Conservation (phyloP, 2,329 filamentous ascomycete genomes). For the Trichothecium sympodiale region DNA sequence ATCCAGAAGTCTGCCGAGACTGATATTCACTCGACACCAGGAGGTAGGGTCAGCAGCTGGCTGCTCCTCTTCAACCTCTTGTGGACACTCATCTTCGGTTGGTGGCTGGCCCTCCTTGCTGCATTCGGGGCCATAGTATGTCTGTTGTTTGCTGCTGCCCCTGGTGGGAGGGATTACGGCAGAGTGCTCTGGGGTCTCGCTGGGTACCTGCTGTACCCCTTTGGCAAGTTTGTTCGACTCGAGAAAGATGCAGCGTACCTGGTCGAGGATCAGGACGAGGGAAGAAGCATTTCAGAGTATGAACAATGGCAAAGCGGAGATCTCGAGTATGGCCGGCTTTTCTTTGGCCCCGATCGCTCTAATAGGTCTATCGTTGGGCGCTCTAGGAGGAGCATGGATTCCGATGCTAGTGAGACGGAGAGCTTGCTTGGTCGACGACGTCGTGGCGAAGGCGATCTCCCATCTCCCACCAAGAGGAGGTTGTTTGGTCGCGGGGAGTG, state of each 20-base stretch:
- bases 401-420: slow-evolving; percentile 72
- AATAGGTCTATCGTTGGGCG: slow-evolving; percentile 75
- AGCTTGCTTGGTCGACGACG: slow-evolving; percentile 62
- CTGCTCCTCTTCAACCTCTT: slow-evolving; percentile 78
- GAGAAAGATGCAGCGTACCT: slow-evolving; percentile 90
- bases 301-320: slow-evolving; percentile 99
- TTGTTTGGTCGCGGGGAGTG: slow-evolving; percentile 92
- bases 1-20: slow-evolving; percentile 94
- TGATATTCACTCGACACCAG: slow-evolving; percentile 92
- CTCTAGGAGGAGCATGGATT: slow-evolving; percentile 80
- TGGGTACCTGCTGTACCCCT: slow-evolving; percentile 86
- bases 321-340: slow-evolving; percentile 86
- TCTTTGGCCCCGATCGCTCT: slow-evolving; percentile 75
- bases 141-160: slow-evolving; percentile 65
- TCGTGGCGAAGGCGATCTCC: slow-evolving; percentile 31
- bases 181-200: slow-evolving; percentile 74
- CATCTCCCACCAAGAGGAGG: slow-evolving; percentile 56
- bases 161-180: slow-evolving; percentile 78
- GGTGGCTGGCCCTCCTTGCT: slow-evolving; percentile 81
- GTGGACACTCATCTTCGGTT: slow-evolving; percentile 88
- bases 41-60: slow-evolving; percentile 74
- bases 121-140: slow-evolving; percentile 66
- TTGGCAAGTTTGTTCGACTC: slow-evolving; percentile 89
- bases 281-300: slow-evolving; percentile 94
- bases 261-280: slow-evolving; percentile 90